phyloP scores from a whole-genome alignment of 768 basidiomycete species.

The Pisolithus albus region DNA sequence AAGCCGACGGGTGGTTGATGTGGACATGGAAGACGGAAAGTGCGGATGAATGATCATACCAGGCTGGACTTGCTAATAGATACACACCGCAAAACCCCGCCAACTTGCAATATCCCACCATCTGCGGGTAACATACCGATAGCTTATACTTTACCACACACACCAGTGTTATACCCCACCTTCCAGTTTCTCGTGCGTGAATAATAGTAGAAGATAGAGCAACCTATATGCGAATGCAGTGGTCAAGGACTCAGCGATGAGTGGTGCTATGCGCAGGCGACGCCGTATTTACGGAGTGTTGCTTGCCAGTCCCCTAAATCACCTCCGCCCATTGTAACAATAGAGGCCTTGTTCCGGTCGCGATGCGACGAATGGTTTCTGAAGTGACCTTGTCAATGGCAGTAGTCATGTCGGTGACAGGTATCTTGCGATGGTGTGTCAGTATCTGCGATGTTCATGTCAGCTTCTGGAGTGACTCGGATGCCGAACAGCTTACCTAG shows the following conservation, averaged over 20 bases:
- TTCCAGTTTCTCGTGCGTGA: neutral
- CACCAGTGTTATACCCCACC: no score
- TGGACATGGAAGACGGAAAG: constrained; percentile 84
- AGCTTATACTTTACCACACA: no score
- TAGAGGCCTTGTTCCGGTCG: constrained; percentile 61
- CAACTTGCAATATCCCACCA: constrained; percentile 47
- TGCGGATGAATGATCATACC: constrained; percentile 88
- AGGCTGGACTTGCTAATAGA: constrained; percentile 68
- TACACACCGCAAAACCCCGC: constrained; percentile 73
- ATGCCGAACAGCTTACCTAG: constrained; percentile 40
- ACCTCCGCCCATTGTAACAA: constrained; percentile 80
- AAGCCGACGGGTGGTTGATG: constrained; percentile 64
- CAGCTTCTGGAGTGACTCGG: constrained; percentile 1
- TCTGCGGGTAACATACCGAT: constrained; percentile 38
- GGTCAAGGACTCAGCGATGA: neutral
- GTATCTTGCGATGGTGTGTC: constrained; percentile 79
- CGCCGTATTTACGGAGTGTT: constrained; percentile 63
- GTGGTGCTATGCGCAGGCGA: constrained; percentile 31
- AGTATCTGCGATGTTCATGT: constrained; percentile 46
- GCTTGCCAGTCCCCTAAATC: constrained; percentile 63
- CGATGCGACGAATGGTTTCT: constrained; percentile 68
- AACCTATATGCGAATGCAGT: no score
- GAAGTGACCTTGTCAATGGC: constrained; percentile 74
- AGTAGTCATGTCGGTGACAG: constrained; percentile 84
- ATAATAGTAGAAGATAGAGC: neutral